A percentile compares a stretch with the other conserved stretches of the same genome.
Conservation (phyloP, 202 grass and related monocot species). For the Musa balbisiana region DNA sequence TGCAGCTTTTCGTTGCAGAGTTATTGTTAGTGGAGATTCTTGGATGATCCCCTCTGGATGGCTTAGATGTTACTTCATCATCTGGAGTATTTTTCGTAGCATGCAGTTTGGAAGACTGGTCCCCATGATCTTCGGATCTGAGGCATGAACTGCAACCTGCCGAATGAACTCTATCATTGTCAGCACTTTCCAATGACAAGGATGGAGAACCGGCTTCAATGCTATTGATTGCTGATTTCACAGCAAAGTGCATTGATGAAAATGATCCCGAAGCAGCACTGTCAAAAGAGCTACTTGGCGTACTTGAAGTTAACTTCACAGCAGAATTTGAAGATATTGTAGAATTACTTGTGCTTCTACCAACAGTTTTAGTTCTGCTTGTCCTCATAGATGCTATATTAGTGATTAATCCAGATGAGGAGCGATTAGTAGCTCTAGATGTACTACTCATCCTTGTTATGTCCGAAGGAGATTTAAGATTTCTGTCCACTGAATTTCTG, state of each 20-base stretch:
- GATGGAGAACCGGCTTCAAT: constrained; percentile 4
- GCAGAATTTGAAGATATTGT: neutral
- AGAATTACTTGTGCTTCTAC: neutral
- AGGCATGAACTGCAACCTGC: neutral
- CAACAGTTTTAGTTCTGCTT: neutral
- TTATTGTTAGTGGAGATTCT: neutral
- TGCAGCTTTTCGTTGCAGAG: neutral
- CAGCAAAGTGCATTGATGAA: neutral
- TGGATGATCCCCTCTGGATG: neutral
- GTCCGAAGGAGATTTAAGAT: neutral
- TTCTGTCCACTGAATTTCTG: neutral
- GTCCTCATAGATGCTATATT: neutral
- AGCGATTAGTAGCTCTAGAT: neutral
- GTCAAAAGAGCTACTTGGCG: constrained; percentile 15
- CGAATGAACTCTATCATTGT: neutral
- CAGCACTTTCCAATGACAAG: neutral
- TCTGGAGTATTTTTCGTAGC: neutral
- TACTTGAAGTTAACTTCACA: neutral
- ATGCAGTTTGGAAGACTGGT: neutral
- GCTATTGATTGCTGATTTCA: neutral
- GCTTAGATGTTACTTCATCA: neutral
- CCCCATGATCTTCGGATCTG: neutral
- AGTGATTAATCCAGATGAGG: neutral
- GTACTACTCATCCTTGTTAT: neutral
- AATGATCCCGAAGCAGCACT: constrained; percentile 13